A percentile compares a stretch with the other conserved stretches of the same genome.
phyloP scores from a whole-genome alignment of 2,329 filamentous ascomycete genomes.

The Trichophyton simii region DNA sequence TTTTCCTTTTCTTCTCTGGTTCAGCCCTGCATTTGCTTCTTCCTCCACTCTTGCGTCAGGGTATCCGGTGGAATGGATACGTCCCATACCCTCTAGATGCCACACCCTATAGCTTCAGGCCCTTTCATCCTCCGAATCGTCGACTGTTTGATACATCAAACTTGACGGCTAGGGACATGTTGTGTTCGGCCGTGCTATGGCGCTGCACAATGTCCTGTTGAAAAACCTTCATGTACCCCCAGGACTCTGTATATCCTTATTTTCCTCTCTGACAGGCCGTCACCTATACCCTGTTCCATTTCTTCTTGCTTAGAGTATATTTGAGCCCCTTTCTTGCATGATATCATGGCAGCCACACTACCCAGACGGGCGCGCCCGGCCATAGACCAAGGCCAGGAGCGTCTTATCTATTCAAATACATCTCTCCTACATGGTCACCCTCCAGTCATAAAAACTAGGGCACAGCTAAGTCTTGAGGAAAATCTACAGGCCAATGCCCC shows the following conservation, averaged over 20 bases:
- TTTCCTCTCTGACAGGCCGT: no score
- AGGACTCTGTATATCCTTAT: not conserved
- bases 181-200: not conserved
- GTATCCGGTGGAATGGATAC: not conserved
- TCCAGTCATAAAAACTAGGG: constrained; percentile 18
- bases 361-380: constrained; percentile 6
- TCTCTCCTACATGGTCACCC: constrained; percentile 13
- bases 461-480: constrained; percentile 27
- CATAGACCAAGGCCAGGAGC: constrained; percentile 12
- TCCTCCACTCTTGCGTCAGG: not conserved
- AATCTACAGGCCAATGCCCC: constrained; percentile 22
- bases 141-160: not conserved
- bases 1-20: not conserved
- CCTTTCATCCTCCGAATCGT: not conserved
- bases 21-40: not conserved
- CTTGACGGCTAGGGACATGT: not conserved
- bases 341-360: constrained; percentile 4
- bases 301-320: not conserved
- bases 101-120: not conserved
- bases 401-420: constrained; percentile 12
- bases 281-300: not conserved
- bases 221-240: not conserved
- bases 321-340: not conserved
- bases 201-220: not conserved
- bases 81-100: not conserved